Conservation (phyloP, 2,329 filamentous ascomycete genomes). For the Escovopsis sp. region DNA sequence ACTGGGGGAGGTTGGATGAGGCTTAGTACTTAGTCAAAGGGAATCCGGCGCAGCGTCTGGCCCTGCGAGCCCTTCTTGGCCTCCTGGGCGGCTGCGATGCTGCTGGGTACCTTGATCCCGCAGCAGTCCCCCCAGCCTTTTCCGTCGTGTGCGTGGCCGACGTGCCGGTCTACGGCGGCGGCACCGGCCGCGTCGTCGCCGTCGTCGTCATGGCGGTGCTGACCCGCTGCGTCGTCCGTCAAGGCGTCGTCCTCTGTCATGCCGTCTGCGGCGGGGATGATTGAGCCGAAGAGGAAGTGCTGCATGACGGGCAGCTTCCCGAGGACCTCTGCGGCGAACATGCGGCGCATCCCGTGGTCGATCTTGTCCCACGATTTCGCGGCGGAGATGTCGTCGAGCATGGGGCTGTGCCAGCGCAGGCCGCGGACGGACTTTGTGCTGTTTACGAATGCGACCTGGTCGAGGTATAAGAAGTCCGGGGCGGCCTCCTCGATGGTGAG, state of each 20-base stretch:
- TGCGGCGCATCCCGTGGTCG: slow-evolving; percentile 85
- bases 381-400: slow-evolving; percentile 93
- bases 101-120: slow-evolving; percentile 92
- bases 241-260: slow-evolving; percentile 57
- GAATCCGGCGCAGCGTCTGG: slow-evolving; percentile 54
- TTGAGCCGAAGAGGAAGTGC: slow-evolving; percentile 84
- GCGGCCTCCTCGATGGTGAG: slow-evolving; percentile 77
- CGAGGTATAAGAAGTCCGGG: slow-evolving; percentile 74
- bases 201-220: slow-evolving; percentile 28
- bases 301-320: slow-evolving; percentile 96
- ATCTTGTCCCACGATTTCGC: slow-evolving; percentile 86
- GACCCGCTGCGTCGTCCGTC: slow-evolving; percentile 12
- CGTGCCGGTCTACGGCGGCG: slow-evolving; percentile 45
- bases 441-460: slow-evolving; percentile 89
- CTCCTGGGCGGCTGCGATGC: slow-evolving; percentile 79
- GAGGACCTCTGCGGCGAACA: slow-evolving; percentile 89
- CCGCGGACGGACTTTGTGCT: slow-evolving; percentile 92
- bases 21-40: slow-evolving; percentile 50
- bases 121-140: slow-evolving; percentile 90
- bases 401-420: slow-evolving; percentile 88
- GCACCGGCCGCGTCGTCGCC: slow-evolving; percentile 47
- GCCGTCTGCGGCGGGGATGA: slow-evolving; percentile 64
- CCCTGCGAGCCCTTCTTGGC: slow-evolving; percentile 57
- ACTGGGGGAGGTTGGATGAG: background rate
- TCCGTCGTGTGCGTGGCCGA: slow-evolving; percentile 47